Evolutionary conservation across 2,329 filamentous ascomycete species (phyloP), one percentile per base, ranked within the genome.

Genomic region (Diplodia seriata): DNA sequence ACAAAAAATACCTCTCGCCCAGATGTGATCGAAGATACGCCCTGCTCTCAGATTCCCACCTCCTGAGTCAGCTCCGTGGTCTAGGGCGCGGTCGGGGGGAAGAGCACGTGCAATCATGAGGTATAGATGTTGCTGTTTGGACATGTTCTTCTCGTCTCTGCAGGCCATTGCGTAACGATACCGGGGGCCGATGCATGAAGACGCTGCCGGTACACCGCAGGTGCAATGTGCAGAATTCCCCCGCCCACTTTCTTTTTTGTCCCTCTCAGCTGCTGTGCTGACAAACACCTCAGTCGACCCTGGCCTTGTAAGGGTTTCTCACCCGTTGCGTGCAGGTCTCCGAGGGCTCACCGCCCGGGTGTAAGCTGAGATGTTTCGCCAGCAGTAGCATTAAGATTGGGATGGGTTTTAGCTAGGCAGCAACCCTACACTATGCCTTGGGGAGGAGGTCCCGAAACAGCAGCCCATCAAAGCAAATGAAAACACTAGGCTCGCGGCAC

Each of bases 161-260:
- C 53, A 36, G 53, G 53, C 18, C 31, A n/a, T 14, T 56, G 54
- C 54, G 38, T 38, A 23, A 56, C 20, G 31, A 7, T 20, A 38
- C 14, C 26, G 26, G 31, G 59, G 12, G 18, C 31, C 29, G 59
- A 49, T 14, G 59, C 59, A 26, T 51, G 47, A 51, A 63, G 43
- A 63, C 31, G 18, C 59, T 53, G 29, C 43, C 47, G 47, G 59
- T 38, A 49, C 59, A 63, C 59, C 36, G 31, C 59, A 63, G 51
- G 36, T 63, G 59, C 59, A 63, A 63, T 63, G 36, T 63, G 59
- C 59, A 63, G 14, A 26, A 51, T 51, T 47, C 59, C 38, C 43
- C 14, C 31, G 29, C 59, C 59, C 59, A 15, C 33, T 5, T 56
- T 23, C 20, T n/a, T 15, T 7, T 15, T 40, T 33, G 23, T 38